A percentile compares a stretch with the other conserved stretches of the same genome.
phyloP scores from a whole-genome alignment of 345 rosid species.

The Salix purpurea region DNA sequence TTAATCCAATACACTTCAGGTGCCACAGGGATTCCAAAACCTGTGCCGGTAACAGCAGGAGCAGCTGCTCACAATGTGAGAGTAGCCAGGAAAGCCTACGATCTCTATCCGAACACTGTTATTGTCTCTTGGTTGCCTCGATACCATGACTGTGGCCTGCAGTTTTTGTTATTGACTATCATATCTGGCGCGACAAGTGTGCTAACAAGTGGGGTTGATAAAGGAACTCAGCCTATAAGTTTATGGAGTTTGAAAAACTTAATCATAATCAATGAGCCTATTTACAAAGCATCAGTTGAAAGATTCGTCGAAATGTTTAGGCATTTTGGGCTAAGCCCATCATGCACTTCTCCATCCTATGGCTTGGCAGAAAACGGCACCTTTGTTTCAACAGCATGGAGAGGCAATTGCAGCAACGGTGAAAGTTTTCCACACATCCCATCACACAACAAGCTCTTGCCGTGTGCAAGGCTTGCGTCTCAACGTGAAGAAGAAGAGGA shows the following conservation, averaged over 20 bases:
- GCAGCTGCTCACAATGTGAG: constrained; percentile 66
- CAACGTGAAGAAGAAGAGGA: constrained; percentile 32
- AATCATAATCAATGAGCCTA: constrained; percentile 56
- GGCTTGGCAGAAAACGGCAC: constrained; percentile 66
- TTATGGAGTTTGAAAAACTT: constrained; percentile 46
- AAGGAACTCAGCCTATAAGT: constrained; percentile 18
- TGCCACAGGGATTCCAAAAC: constrained; percentile 62
- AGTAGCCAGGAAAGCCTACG: constrained; percentile 51
- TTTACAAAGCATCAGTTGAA: constrained; percentile 39
- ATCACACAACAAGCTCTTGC: constrained; percentile 44
- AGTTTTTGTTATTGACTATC: constrained; percentile 49
- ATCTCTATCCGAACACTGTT: constrained; percentile 46
- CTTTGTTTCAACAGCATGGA: constrained; percentile 66
- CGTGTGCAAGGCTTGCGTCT: constrained; percentile 41
- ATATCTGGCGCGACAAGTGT: constrained; percentile 58
- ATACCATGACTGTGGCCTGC: constrained; percentile 64
- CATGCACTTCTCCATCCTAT: constrained; percentile 55
- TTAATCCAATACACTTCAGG: constrained; percentile 70
- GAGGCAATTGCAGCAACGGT: constrained; percentile 10
- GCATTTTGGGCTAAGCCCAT: constrained; percentile 39
- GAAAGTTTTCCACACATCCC: constrained; percentile 20
- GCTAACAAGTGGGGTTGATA: constrained; percentile 38
- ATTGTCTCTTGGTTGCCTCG: constrained; percentile 61
- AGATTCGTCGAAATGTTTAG: constrained; percentile 38
- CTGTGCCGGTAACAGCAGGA: constrained; percentile 54